phyloP scores from a whole-genome alignment of 345 rosid species.

The Passiflora organensis region DNA sequence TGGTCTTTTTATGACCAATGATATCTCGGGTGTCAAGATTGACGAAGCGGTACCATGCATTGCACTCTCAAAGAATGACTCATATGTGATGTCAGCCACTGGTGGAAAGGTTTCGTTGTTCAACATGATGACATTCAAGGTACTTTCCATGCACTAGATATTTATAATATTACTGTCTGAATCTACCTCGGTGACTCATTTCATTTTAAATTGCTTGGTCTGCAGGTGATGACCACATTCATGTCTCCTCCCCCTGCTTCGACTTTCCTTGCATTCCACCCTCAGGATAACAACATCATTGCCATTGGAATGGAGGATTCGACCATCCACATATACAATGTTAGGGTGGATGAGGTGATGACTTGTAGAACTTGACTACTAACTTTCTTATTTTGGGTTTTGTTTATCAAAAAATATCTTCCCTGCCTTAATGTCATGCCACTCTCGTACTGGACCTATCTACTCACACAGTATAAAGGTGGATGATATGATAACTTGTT shows the following conservation, averaged over 20 bases:
- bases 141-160: neutral
- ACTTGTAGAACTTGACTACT: neutral
- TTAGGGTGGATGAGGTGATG: constrained; percentile 73
- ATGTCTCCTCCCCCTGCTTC: constrained; percentile 81
- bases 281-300: constrained; percentile 76
- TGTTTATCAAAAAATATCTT: too few relatives aligned
- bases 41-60: constrained; percentile 88
- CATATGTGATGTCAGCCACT: constrained; percentile 85
- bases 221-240: constrained; percentile 88
- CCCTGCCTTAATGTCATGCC: too few relatives aligned
- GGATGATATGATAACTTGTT: too few relatives aligned
- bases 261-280: constrained; percentile 83
- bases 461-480: too few relatives aligned
- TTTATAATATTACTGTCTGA: neutral
- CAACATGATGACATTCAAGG: constrained; percentile 94
- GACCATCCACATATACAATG: constrained; percentile 73
- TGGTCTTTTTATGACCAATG: constrained; percentile 86
- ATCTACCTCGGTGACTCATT: neutral
- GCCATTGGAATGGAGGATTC: constrained; percentile 96
- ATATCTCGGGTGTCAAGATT: constrained; percentile 64
- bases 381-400: neutral
- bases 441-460: too few relatives aligned
- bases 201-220: constrained; percentile 5
- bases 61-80: constrained; percentile 88
- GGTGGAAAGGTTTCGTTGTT: constrained; percentile 90